Percentiles rank a stretch among this genome's conserved stretches.
These are phyloP conservation scores for Thymus quinquecostatus DNA, from an alignment of 257 asterid species.

Conservation along the genomic window DNA sequence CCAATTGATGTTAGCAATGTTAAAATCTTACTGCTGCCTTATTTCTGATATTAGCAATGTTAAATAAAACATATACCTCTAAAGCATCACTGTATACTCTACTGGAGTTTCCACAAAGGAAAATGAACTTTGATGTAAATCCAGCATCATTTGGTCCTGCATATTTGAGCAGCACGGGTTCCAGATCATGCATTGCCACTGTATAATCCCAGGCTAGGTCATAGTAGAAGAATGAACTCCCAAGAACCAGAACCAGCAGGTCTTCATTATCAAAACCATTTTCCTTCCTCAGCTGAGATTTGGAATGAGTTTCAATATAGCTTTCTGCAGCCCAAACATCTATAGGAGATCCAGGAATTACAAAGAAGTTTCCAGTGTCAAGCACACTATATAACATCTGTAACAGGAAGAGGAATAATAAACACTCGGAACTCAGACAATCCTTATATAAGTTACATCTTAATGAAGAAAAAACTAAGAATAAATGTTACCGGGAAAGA, in stretches of 20 bases:
- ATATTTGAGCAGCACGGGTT: constrained; percentile 73
- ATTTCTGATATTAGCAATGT: background rate
- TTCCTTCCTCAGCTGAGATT: constrained; percentile 69
- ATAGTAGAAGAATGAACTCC: constrained; percentile 81
- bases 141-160: constrained; percentile 60
- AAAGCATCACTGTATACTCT: constrained; percentile 69
- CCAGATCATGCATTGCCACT: constrained; percentile 71
- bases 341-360: constrained; percentile 88
- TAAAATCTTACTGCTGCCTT: background rate
- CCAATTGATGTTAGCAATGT: constrained; percentile 10
- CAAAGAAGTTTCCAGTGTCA: constrained; percentile 99
- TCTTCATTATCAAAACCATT: constrained; percentile 72
- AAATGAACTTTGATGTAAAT: constrained; percentile 64
- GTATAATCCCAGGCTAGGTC: constrained; percentile 87
- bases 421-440: constrained; percentile 34
- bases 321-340: constrained; percentile 97
- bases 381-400: constrained; percentile 94
- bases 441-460: constrained; percentile 19
- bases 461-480: constrained; percentile 30
- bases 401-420: constrained; percentile 46
- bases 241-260: constrained; percentile 78
- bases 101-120: constrained; percentile 88
- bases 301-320: constrained; percentile 78
- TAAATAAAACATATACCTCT: constrained; percentile 49
- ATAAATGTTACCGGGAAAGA: constrained; percentile 70